Evolutionary conservation across 2,329 filamentous ascomycete species (phyloP), one percentile per base, ranked within the genome.

Genomic region (Paecilomyces sp.): DNA sequence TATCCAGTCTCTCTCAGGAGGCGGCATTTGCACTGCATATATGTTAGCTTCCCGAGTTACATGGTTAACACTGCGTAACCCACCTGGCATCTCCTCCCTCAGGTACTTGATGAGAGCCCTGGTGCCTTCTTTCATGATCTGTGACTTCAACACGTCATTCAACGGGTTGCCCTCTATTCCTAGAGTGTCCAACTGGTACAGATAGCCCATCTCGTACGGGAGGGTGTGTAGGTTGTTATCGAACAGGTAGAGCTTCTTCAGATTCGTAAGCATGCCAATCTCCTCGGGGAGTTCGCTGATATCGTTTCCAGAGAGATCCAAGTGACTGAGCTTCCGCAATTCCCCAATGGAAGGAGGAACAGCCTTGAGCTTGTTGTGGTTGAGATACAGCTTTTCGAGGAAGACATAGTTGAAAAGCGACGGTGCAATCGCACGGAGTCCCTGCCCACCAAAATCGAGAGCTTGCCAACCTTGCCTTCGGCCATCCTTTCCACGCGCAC

Each of bases 391-490:
- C 75, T 95, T 93, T 65, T 90, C 90, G 59, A 99, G 80, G 74
- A 99, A 97, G 53, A 83, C 83, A 76, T 97, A 99, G 65, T 84
- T 82, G 78, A 97, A 97, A 33, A 99, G 81, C 53, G 89, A 85
- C 8, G 85, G 79, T 0, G 92, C 87, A 33, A 99, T 81, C 61
- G 91, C 90, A 66, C 92, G 88, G 55, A 99, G 80, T 22, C 93
- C 93, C 78, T 97, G 94, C n/a, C 94, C 94, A 67, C 92, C 94
- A 73, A 97, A 88, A 75, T 99, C 94, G 67, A 99, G 82, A 64
- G 92, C 92, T 73, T 91, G 86, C 94, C 94, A 97, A 69, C 92
- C 89, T 74, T 96, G 89, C 64, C 88, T 81, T 72, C 78, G 67
- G 28, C 69, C 71, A 51, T 74, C 66, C 68, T 87, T 86, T 61